Base-by-base conservation (phyloP, 768 basidiomycete species). In the Daedaleopsis sinensis region DNA sequence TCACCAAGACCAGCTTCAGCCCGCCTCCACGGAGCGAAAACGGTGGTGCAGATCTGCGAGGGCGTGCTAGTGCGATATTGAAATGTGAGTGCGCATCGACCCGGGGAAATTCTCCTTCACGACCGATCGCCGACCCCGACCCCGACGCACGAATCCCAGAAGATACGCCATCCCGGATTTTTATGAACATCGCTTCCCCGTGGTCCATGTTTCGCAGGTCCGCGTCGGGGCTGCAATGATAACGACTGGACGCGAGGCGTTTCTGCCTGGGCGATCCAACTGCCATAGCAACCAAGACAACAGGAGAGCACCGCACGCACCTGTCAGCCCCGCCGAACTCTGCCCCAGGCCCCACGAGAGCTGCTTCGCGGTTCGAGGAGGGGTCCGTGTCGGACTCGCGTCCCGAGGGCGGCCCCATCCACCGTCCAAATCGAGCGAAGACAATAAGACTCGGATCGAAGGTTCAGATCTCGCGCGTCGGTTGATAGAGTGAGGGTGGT, bases 371-470 rank as follows among this genome's bases (percentile, higher is more conserved):
- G 27, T 3, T 32, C 27, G 27, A 32, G 27, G 27, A 7, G n/a
- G 44, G 2, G 44, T 46, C 18, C 21, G n/a, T 46, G 44, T 49
- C 47, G 47, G 47, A 21, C 19, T 24, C 23, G 19, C 47, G 21
- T 49, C 21, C 47, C 47, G 47, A 15, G 12, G 21, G 19, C 23
- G 13, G 21, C 13, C 23, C 23, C 47, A 49, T 6, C 47, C 23
- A 27, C 47, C 23, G 13, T n/a, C 52, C 52, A 21, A 53, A 53
- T 53, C 52, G 52, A 53, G 52, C 52, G 52, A 53, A 53, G 52
- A 53, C 52, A 53, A 53, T 53, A 53, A 53, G 52, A 23, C 52
- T 38, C 13, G 37, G 19, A 13, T n/a, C 21, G 37, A 19, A 23
- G 19, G 52, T 13, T 23, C 52, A 42, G 50, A 52, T 52, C 32